phyloP scores from a whole-genome alignment of 441 rosid species.

The Brassica hybrid region DNA sequence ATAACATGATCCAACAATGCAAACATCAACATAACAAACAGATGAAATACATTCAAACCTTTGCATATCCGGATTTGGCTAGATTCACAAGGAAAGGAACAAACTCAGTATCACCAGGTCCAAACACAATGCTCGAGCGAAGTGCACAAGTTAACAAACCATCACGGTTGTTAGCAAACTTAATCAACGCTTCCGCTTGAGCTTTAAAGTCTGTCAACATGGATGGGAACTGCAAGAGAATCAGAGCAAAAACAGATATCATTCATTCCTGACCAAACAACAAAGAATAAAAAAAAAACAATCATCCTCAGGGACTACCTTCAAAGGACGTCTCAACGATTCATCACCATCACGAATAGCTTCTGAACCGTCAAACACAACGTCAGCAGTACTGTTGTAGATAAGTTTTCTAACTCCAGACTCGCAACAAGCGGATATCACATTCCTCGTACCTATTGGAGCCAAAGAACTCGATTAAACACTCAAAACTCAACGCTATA shows the following conservation, averaged over 20 bases:
- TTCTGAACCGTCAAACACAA: conserved; percentile 76
- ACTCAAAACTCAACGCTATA: too few species aligned
- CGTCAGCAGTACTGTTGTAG: conserved; percentile 84
- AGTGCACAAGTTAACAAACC: conserved; percentile 91
- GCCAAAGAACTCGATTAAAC: not conserved
- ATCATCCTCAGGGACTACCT: conserved; percentile 51
- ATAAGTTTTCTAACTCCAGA: conserved; percentile 78
- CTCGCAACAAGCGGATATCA: conserved; percentile 74
- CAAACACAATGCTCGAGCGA: conserved; percentile 89
- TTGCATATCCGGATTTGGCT: conserved; percentile 83
- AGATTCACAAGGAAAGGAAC: conserved; percentile 64
- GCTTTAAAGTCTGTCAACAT: conserved; percentile 81
- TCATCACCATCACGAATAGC: conserved; percentile 70
- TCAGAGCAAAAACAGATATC: conserved; percentile 30
- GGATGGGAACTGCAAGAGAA: conserved; percentile 63
- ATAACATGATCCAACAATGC: too few species aligned
- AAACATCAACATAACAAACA: too few species aligned
- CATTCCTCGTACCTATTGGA: conserved; percentile 76
- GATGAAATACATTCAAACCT: conserved; percentile 59
- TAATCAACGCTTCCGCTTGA: conserved; percentile 86
- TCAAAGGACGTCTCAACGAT: conserved; percentile 64
- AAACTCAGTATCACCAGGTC: conserved; percentile 78
- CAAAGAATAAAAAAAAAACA: conserved; percentile 1
- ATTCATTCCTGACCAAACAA: too few species aligned
- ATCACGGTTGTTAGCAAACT: conserved; percentile 73